phyloP scores from a whole-genome alignment of 805 yeast genomes.

The Ogataea saltuana region DNA sequence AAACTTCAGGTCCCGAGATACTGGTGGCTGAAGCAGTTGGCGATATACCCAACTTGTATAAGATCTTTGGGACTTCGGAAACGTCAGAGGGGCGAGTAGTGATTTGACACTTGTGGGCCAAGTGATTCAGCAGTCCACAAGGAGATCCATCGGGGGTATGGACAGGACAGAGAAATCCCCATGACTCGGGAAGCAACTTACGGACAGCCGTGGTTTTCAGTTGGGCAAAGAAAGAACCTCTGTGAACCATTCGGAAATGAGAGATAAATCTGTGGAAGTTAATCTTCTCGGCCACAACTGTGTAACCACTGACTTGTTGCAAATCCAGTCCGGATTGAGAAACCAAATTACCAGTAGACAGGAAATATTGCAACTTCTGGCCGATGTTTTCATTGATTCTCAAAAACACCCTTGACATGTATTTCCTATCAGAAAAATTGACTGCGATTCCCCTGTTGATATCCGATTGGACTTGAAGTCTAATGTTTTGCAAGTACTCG shows the following conservation, averaged over 20 bases:
- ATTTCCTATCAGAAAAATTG: slow-evolving; percentile 80
- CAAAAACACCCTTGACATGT: slow-evolving; percentile 73
- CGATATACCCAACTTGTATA: slow-evolving; percentile 75
- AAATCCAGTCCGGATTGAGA: slow-evolving; percentile 96
- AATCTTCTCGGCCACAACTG: slow-evolving; percentile 98
- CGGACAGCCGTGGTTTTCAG: slow-evolving; percentile 96
- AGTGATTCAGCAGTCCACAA: slow-evolving; percentile 95
- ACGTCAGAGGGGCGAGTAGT: slow-evolving; percentile 78
- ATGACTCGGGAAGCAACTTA: slow-evolving; percentile 93
- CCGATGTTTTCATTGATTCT: slow-evolving; percentile 93
- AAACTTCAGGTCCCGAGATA: slow-evolving; percentile 77
- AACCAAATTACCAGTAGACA: slow-evolving; percentile 95
- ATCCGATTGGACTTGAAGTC: slow-evolving; percentile 75
- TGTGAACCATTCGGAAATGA: slow-evolving; percentile 99
- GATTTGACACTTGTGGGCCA: slow-evolving; percentile 91
- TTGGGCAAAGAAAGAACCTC: slow-evolving; percentile 99
- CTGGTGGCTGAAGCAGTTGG: slow-evolving; percentile 71
- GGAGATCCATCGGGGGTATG: slow-evolving; percentile 99
- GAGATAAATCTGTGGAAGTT: slow-evolving; percentile 95
- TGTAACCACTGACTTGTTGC: slow-evolving; percentile 97
- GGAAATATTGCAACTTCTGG: slow-evolving; percentile 87
- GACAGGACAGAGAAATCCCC: slow-evolving; percentile 99
- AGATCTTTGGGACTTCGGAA: slow-evolving; percentile 62
- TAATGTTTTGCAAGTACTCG: slow-evolving; percentile 77
- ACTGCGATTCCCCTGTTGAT: slow-evolving; percentile 77